A percentile compares a stretch with the other conserved stretches of the same genome.
Conservation (phyloP, 345 rosid genomes). For the Linum tenue region DNA sequence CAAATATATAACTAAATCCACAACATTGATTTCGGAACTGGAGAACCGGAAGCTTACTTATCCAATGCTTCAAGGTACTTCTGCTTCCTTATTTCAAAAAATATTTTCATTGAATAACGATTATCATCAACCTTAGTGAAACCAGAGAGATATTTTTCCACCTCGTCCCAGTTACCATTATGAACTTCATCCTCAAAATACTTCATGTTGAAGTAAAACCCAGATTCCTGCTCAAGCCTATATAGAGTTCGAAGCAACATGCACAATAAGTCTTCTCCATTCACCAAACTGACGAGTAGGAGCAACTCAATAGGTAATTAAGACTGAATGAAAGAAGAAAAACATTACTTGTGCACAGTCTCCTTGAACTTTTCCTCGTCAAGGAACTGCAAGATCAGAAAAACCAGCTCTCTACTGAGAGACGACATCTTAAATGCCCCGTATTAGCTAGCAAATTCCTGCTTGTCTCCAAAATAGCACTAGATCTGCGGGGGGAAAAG, state of each 20-base stretch:
- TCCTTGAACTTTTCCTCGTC: slow-evolving; percentile 99
- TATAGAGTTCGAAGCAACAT: slow-evolving; percentile 17
- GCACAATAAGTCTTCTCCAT: background rate
- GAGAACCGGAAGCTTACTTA: slow-evolving; percentile 40
- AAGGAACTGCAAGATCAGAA: slow-evolving; percentile 94
- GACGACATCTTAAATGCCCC: slow-evolving; percentile 63
- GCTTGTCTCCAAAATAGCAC: slow-evolving; percentile 21
- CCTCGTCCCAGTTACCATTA: slow-evolving; percentile 96
- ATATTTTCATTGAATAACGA: slow-evolving; percentile 95
- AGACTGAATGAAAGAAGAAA: slow-evolving; percentile 1
- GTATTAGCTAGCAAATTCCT: slow-evolving; percentile 27
- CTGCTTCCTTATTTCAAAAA: slow-evolving; percentile 98
- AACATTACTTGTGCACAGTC: slow-evolving; percentile 86
- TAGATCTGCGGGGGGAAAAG: slow-evolving; percentile 46
- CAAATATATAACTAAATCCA: background rate
- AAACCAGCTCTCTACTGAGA: slow-evolving; percentile 97
- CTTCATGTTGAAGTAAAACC: slow-evolving; percentile 97
- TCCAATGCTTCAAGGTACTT: slow-evolving; percentile 98
- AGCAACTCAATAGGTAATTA: slow-evolving; percentile 1
- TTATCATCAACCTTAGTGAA: slow-evolving; percentile 97
- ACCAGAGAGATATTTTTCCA: slow-evolving; percentile 94
- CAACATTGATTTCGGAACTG: background rate
- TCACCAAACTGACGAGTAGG: background rate
- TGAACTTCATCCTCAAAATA: slow-evolving; percentile 98
- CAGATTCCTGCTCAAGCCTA: slow-evolving; percentile 99